These are phyloP conservation scores for Irpex sp. DNA, from an alignment of 1,284 basidiomycete genomes.

Conservation along the genomic window DNA sequence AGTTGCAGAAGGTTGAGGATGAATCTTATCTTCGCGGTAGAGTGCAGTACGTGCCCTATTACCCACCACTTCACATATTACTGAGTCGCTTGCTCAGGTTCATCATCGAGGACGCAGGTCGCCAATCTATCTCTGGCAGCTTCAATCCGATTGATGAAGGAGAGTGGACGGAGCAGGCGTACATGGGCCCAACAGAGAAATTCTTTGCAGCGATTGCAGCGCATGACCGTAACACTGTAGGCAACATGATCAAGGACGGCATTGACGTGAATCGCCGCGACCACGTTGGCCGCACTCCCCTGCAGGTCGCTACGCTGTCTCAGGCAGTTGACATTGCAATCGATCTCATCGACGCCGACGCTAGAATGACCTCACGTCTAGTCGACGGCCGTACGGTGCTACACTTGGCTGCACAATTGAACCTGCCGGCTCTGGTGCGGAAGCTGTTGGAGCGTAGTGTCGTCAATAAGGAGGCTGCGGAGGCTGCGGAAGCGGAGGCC, in stretches of 20 bases:
- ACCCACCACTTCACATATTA: neutral
- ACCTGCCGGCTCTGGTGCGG: slow-evolving; percentile 36
- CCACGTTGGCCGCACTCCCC: slow-evolving; percentile 52
- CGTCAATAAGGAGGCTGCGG: slow-evolving; percentile 31
- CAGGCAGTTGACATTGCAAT: slow-evolving; percentile 41
- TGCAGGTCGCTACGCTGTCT: slow-evolving; percentile 51
- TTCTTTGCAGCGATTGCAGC: slow-evolving; percentile 51
- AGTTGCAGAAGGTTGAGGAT: slow-evolving; percentile 48
- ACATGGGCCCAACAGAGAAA: slow-evolving; percentile 47
- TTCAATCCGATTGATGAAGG: slow-evolving; percentile 66
- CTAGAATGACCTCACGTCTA: slow-evolving; percentile 48
- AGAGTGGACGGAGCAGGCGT: slow-evolving; percentile 59
- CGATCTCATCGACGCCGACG: slow-evolving; percentile 50
- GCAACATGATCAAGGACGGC: slow-evolving; percentile 35
- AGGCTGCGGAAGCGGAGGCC: slow-evolving; percentile 19
- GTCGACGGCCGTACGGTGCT: slow-evolving; percentile 52
- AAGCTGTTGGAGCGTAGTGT: slow-evolving; percentile 49
- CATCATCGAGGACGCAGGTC: slow-evolving; percentile 55
- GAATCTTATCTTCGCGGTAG: slow-evolving; percentile 50
- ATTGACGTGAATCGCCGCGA: slow-evolving; percentile 49
- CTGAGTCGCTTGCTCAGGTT: slow-evolving; percentile 32
- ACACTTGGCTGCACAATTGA: slow-evolving; percentile 52
- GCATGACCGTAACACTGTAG: slow-evolving; percentile 36
- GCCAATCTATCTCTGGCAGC: slow-evolving; percentile 56
- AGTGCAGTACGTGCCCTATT: slow-evolving; percentile 35